Conservation (phyloP, 305 asterid genomes). For the Fraxinus sp. region DNA sequence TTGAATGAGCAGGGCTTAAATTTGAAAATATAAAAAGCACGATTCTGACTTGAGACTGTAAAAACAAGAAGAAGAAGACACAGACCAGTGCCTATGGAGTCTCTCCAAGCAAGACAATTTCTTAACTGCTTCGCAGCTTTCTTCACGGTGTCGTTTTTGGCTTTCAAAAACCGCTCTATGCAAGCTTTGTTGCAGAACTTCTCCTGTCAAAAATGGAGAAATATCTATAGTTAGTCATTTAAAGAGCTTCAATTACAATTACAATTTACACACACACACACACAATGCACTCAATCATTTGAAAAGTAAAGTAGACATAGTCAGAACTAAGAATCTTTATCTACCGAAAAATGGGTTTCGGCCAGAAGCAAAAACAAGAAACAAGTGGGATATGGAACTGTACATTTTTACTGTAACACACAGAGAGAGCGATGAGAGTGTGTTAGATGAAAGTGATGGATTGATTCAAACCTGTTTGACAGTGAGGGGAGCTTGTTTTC, state of each 20-base stretch:
- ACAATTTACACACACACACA: background rate
- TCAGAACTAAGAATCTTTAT: background rate
- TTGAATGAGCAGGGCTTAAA: conserved; percentile 14
- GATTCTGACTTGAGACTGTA: conserved; percentile 25
- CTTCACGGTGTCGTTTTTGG: conserved; percentile 75
- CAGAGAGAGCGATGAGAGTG: conserved; percentile 4
- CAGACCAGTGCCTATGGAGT: conserved; percentile 66
- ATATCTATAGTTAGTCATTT: background rate
- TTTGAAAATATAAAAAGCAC: conserved; percentile 26
- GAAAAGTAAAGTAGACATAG: background rate
- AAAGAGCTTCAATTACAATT: background rate
- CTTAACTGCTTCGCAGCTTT: conserved; percentile 78
- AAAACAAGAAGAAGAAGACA: background rate
- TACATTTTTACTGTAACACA: background rate
- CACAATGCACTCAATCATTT: background rate
- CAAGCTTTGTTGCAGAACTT: conserved; percentile 68
- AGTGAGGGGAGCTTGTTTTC: conserved; percentile 73
- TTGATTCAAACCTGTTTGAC: conserved; percentile 59
- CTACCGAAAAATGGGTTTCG: background rate
- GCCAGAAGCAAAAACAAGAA: background rate
- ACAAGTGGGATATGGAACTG: background rate
- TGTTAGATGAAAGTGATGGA: conserved; percentile 3
- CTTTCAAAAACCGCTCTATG: conserved; percentile 74
- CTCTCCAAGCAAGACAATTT: conserved; percentile 83
- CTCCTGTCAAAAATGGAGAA: conserved; percentile 49